Evolutionary conservation across 371 early-diverging fungal species (phyloP), one percentile per base, ranked within the genome.

Genomic region (Rhizopus sp.): DNA sequence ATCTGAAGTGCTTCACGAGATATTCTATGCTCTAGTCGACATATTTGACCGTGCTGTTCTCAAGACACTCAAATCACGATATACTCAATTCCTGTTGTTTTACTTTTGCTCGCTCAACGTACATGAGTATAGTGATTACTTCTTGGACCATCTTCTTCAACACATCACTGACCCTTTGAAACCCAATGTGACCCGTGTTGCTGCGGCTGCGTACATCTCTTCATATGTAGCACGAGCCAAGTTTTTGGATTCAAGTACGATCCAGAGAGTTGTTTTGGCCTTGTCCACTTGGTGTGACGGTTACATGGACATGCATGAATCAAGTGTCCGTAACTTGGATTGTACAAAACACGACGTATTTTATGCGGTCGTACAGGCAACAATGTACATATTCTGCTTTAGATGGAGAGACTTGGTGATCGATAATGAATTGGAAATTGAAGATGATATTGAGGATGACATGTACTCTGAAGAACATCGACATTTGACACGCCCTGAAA

Each of bases 381-480:
- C 90, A 41, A 77, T 98, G 64, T 98, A 96, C 65, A 85, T 95
- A 7, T 95, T 95, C 50, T 95, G 95, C 68, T 96, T 93, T 79
- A 86, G 95, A n/a, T 95, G 95, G 94, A 82, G 84, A 39, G 88
- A 92, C 52, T 70, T 91, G 42, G 72, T 85, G 57, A 23, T 75
- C 35, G 78, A 77, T 38, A 73, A 64, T 46, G 72, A 75, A 41
- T 61, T 72, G 50, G 66, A 64, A n/a, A 66, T 64, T 6, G 68
- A 69, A 17, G 63, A 68, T 8, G 64, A 62, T 4, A 29, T 65
- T 6, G 65, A 67, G 6, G 69, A 68, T 23, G 66, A 55, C 7
- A 47, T 46, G 31, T 44, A 32, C 17, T 33, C 50, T 16, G 59
- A 67, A 44, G 59, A 59, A 15, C 47, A 62, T 29, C 41, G 62